Percentiles rank a stretch among this genome's conserved stretches.
Conservation (phyloP, 2,329 filamentous ascomycete species). For the Plectosphaerella cucumerina region DNA sequence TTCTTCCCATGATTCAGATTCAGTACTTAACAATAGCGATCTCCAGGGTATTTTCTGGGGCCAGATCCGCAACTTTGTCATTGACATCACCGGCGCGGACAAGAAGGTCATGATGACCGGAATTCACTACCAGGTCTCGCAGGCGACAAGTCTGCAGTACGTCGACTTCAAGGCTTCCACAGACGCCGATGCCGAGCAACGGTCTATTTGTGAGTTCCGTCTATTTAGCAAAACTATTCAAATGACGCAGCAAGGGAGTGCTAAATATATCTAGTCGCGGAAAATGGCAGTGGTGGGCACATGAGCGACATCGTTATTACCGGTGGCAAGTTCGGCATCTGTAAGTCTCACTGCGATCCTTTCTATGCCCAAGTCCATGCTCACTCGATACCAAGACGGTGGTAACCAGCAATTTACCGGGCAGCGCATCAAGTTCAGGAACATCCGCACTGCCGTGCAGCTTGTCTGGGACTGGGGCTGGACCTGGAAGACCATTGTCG, state of each 20-base stretch:
- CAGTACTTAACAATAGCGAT: not conserved
- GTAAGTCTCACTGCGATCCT: not conserved
- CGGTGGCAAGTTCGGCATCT: slow-evolving; percentile 48
- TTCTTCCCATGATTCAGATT: not conserved
- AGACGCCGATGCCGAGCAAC: not conserved
- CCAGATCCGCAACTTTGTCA: slow-evolving; percentile 12
- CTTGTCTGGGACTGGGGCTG: slow-evolving; percentile 13
- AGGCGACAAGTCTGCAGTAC: slow-evolving; percentile 18
- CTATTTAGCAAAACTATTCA: no score
- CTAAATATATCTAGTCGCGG: slow-evolving; percentile 16
- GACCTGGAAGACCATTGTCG: not conserved
- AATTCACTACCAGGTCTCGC: slow-evolving; percentile 14
- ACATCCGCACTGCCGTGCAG: slow-evolving; percentile 4
- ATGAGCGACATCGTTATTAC: slow-evolving; percentile 59
- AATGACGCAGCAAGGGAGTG: no score
- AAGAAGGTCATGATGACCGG: not conserved
- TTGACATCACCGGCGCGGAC: slow-evolving; percentile 6
- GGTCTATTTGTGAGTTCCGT: not conserved
- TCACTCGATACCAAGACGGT: not conserved
- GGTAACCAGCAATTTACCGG: slow-evolving; percentile 9
- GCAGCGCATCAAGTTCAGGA: slow-evolving; percentile 2
- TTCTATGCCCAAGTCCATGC: not conserved
- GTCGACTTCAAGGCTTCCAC: slow-evolving; percentile 7
- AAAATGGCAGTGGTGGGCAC: slow-evolving; percentile 34
- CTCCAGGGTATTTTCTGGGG: slow-evolving; percentile 10